phyloP scores from a whole-genome alignment of 352 stramenopile genomes.

The Phytophthora pseudosyringae region DNA sequence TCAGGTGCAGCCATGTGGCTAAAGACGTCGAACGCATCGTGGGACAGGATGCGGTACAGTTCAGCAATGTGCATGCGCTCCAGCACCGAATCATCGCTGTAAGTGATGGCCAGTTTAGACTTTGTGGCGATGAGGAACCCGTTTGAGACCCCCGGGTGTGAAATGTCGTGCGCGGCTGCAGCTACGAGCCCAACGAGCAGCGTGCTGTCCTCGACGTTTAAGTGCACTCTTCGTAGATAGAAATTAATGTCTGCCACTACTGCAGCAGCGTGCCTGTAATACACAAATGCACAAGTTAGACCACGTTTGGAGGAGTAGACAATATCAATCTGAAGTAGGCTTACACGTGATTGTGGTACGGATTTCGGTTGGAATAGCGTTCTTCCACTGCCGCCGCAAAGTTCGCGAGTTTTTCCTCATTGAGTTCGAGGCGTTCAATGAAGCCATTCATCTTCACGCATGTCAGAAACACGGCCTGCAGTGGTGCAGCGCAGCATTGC shows the following conservation, averaged over 20 bases:
- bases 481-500: conserved; percentile 44
- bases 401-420: conserved; percentile 48
- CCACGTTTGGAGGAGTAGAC: too few species aligned
- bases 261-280: conserved; percentile 56
- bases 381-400: conserved; percentile 66
- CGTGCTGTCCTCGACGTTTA: conserved; percentile 59
- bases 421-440: conserved; percentile 46
- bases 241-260: conserved; percentile 76
- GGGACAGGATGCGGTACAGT: conserved; percentile 66
- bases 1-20: conserved; percentile 42
- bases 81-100: conserved; percentile 92
- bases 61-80: conserved; percentile 79
- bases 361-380: conserved; percentile 69
- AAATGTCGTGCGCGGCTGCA: conserved; percentile 92
- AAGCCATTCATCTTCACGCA: conserved; percentile 66
- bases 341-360: conserved; percentile 79
- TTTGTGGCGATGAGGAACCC: conserved; percentile 90
- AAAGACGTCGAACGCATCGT: conserved; percentile 74
- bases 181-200: conserved; percentile 81
- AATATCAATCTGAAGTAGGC: conserved; percentile 1
- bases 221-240: conserved; percentile 62
- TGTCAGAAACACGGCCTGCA: conserved; percentile 62
- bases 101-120: conserved; percentile 90
- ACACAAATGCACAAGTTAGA: not conserved
- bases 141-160: conserved; percentile 92